phyloP scores from a whole-genome alignment of 2,329 filamentous ascomycete species.

The Colletotrichum eremochloae region DNA sequence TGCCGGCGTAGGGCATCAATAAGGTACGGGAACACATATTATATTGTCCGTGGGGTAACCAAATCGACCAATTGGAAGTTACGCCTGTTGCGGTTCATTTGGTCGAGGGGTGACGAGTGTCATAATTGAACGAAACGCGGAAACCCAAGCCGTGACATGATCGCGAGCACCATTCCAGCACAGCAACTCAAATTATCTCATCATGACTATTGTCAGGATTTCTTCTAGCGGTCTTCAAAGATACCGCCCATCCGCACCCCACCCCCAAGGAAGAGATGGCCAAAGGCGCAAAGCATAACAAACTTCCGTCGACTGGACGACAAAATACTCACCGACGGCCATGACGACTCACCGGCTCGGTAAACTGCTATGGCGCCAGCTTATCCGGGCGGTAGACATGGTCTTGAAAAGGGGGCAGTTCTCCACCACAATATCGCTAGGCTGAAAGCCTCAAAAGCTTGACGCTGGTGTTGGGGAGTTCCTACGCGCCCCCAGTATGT shows the following conservation, averaged over 20 bases:
- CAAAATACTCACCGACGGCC: conserved; percentile 26
- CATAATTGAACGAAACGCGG: background rate
- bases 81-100: background rate
- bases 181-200: background rate
- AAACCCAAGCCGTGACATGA: background rate
- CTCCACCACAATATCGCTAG: conserved; percentile 38
- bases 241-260: too few relatives aligned
- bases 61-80: background rate
- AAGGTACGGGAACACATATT: background rate
- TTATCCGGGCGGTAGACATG: background rate
- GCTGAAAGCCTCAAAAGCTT: conserved; percentile 39
- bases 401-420: conserved; percentile 13
- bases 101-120: background rate
- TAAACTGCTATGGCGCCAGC: background rate
- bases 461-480: conserved; percentile 10
- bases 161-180: background rate
- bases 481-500: conserved; percentile 2
- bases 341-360: conserved; percentile 29
- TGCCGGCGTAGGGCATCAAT: background rate
- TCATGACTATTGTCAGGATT: background rate
- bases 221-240: too few relatives aligned
- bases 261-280: too few relatives aligned
- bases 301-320: background rate
- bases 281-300: background rate
- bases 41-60: background rate